These are phyloP conservation scores for Aspergillus nanangensis DNA, from an alignment of 495 filamentous ascomycete species.

Conservation along the genomic window DNA sequence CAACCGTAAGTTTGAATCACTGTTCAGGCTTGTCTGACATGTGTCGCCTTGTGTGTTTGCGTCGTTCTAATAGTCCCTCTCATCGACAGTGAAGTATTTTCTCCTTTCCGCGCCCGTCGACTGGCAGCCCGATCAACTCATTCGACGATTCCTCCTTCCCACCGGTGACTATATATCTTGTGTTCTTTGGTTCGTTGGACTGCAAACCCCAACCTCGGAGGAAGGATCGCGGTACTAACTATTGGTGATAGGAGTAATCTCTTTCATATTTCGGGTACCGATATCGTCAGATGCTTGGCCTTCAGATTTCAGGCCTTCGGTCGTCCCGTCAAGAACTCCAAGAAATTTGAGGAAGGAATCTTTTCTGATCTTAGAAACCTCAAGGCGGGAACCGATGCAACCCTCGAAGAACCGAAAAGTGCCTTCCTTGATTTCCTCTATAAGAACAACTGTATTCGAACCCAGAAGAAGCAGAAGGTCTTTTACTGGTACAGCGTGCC, in stretches of 20 bases:
- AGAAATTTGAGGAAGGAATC: slow-evolving; percentile 99
- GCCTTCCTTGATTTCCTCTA: slow-evolving; percentile 97
- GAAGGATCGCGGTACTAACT: slow-evolving; percentile 9
- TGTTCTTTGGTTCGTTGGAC: slow-evolving; percentile 74
- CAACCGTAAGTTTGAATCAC: slow-evolving; percentile 68
- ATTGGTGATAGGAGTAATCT: slow-evolving; percentile 75
- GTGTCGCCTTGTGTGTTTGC: too few species aligned
- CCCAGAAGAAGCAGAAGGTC: slow-evolving; percentile 99
- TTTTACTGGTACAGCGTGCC: slow-evolving; percentile 99
- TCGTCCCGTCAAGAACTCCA: slow-evolving; percentile 97
- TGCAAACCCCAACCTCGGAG: not conserved
- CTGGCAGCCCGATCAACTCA: slow-evolving; percentile 95
- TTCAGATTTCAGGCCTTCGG: slow-evolving; percentile 99
- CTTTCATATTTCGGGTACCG: slow-evolving; percentile 97
- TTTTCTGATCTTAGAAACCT: slow-evolving; percentile 98
- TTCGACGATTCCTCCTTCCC: slow-evolving; percentile 88
- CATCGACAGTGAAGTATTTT: slow-evolving; percentile 88
- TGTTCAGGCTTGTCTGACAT: not conserved
- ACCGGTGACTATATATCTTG: slow-evolving; percentile 99
- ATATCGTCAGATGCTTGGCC: slow-evolving; percentile 96
- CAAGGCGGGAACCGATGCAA: slow-evolving; percentile 98
- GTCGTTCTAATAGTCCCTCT: slow-evolving; percentile 14
- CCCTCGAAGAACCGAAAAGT: slow-evolving; percentile 97
- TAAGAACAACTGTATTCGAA: slow-evolving; percentile 99
- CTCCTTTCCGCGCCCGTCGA: slow-evolving; percentile 97